These are phyloP conservation scores for Smallanthus sonchifolius DNA, from an alignment of 129 eudicot species.

Conservation along the genomic window DNA sequence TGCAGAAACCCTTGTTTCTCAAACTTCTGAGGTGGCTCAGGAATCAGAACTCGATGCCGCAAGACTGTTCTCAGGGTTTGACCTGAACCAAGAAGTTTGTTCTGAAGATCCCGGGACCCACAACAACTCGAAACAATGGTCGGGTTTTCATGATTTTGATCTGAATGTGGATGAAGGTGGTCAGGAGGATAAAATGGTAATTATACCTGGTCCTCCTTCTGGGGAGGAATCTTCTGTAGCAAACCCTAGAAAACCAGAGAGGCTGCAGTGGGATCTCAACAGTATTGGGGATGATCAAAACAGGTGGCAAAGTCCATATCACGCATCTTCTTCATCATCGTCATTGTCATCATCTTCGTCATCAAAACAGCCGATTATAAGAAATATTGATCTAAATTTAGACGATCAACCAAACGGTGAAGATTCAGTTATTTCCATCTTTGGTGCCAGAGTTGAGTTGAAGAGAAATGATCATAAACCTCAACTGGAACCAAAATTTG, in stretches of 20 bases:
- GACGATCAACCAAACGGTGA: constrained; percentile 51
- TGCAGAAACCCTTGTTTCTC: constrained; percentile 38
- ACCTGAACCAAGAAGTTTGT: constrained; percentile 59
- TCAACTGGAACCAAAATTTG: constrained; percentile 28
- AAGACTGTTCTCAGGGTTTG: constrained; percentile 43
- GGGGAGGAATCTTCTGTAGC: constrained; percentile 53
- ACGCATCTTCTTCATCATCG: constrained; percentile 61
- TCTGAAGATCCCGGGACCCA: constrained; percentile 37
- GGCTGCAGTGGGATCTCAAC: constrained; percentile 63
- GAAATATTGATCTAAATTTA: constrained; percentile 62
- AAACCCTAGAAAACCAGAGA: constrained; percentile 42
- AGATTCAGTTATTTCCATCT: constrained; percentile 48
- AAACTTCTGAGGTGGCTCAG: constrained; percentile 53
- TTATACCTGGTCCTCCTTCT: constrained; percentile 29
- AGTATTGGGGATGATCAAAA: constrained; percentile 42
- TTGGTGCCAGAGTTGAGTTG: constrained; percentile 64
- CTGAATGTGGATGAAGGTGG: constrained; percentile 59
- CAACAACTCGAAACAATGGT: constrained; percentile 32
- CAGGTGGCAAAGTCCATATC: constrained; percentile 46
- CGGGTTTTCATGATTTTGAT: constrained; percentile 51
- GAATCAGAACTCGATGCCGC: constrained; percentile 36
- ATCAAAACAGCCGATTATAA: constrained; percentile 43
- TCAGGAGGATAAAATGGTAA: constrained; percentile 27
- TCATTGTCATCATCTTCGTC: constrained; percentile 64
- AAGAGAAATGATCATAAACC: constrained; percentile 29